Evolutionary conservation across 1,284 basidiomycete genomes (phyloP).

Genomic region (Microstroma glucosiphilum): DNA sequence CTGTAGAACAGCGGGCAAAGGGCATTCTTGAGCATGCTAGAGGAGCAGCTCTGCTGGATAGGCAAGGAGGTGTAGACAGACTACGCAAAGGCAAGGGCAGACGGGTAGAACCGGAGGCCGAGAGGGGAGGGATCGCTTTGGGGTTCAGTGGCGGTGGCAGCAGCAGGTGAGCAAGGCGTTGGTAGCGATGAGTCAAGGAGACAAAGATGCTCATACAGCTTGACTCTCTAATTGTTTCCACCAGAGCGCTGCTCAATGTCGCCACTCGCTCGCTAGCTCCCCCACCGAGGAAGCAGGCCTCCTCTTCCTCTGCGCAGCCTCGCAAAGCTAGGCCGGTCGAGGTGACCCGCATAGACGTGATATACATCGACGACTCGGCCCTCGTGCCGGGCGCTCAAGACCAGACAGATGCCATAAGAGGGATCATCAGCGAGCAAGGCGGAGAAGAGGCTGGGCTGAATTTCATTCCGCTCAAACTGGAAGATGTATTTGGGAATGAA

Average conservation of each 20-base stretch:
- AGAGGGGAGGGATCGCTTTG: not conserved
- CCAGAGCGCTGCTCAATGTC: not conserved
- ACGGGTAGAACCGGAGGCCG: not conserved
- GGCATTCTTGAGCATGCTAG: not conserved
- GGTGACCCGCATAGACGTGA: conserved; percentile 32
- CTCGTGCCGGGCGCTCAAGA: conserved; percentile 13
- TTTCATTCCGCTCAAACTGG: conserved; percentile 25
- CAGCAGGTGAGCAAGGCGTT: conserved; percentile 1
- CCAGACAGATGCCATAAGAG: conserved; percentile 18
- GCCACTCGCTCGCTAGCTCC: not conserved
- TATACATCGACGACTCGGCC: conserved; percentile 35
- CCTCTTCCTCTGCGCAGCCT: not conserved
- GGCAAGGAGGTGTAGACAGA: not conserved
- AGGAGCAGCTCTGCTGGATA: not conserved
- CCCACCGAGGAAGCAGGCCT: not conserved
- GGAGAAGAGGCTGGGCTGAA: conserved; percentile 21
- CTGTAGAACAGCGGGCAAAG: not conserved
- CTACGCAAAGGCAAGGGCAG: not conserved
- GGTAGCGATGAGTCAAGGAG: not conserved
- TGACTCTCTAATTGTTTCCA: not conserved
- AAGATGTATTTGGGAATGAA: conserved; percentile 22
- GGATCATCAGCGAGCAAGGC: conserved; percentile 22
- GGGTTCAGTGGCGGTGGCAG: not conserved
- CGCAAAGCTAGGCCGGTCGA: conserved; percentile 21
- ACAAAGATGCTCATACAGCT: not conserved